Evolutionary conservation across 2,329 filamentous ascomycete genomes (phyloP).

Genomic region (Simplicillium aogashimaense): DNA sequence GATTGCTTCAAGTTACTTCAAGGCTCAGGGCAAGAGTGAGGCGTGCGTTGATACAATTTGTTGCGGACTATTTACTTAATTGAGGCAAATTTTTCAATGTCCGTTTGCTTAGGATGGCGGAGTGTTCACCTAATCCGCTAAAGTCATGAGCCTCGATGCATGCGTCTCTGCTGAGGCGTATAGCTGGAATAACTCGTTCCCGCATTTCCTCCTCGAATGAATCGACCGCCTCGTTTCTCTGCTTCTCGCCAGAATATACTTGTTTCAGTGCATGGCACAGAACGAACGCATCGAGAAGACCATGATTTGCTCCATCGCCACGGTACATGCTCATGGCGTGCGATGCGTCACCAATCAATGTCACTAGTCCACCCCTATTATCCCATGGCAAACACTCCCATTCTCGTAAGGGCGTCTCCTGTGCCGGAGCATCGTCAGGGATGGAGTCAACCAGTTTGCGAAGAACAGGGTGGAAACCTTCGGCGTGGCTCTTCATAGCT

Average conservation of each 20-base stretch:
- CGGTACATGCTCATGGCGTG: slow-evolving; percentile 50
- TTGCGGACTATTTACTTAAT: no score
- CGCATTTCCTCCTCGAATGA: slow-evolving; percentile 21
- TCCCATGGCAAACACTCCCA: slow-evolving; percentile 29
- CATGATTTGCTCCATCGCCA: slow-evolving; percentile 28
- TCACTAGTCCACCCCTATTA: slow-evolving; percentile 30
- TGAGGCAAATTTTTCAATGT: no score
- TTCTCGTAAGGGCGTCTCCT: slow-evolving; percentile 25
- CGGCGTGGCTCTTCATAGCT: slow-evolving; percentile 28
- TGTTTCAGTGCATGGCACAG: slow-evolving; percentile 14
- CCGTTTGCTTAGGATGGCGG: slow-evolving; percentile 13
- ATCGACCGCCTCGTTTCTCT: slow-evolving; percentile 11
- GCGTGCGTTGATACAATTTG: no score
- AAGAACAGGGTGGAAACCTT: slow-evolving; percentile 25
- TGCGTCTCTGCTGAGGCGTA: slow-evolving; percentile 19
- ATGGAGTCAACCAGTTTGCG: slow-evolving; percentile 30
- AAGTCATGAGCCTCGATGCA: slow-evolving; percentile 22
- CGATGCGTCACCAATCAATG: slow-evolving; percentile 42
- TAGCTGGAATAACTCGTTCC: slow-evolving; percentile 16
- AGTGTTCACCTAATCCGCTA: slow-evolving; percentile 19
- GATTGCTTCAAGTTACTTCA: no score
- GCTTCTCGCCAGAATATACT: slow-evolving; percentile 7
- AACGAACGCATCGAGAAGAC: slow-evolving; percentile 25
- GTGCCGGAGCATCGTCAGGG: slow-evolving; percentile 25
- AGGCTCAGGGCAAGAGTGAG: no score